A percentile compares a stretch with the other conserved stretches of the same genome.
These are phyloP conservation scores for Obelidium mucronatum DNA, from an alignment of 192 early-diverging fungal species.

Conservation along the genomic window DNA sequence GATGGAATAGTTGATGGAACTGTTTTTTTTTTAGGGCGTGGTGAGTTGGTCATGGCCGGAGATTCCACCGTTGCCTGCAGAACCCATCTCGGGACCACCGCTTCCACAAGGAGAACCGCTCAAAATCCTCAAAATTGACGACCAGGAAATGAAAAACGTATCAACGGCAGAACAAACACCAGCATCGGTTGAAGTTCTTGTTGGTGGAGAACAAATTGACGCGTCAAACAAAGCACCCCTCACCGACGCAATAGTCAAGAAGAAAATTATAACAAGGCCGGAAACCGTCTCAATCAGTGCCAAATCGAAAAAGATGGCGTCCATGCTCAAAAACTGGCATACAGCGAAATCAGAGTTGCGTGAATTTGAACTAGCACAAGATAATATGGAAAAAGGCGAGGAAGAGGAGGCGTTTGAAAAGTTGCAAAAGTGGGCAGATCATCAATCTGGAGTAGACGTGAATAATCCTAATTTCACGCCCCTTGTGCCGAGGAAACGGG, in stretches of 20 bases:
- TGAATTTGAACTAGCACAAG: not conserved
- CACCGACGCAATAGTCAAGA: not conserved
- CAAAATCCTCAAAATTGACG: not conserved
- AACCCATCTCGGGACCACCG: not conserved
- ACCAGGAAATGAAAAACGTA: no score
- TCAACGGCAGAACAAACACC: no score
- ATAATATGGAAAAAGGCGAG: not conserved
- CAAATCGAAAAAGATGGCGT: conserved; percentile 13
- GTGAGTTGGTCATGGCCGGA: conserved; percentile 38
- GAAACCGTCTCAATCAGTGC: conserved; percentile 29
- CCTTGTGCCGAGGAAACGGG: no score
- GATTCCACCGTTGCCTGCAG: conserved; percentile 13
- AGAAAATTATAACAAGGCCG: not conserved
- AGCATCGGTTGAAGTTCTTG: no score
- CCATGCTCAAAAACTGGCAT: conserved; percentile 31
- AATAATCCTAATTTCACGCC: conserved; percentile 32
- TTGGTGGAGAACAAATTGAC: no score
- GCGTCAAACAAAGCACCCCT: no score
- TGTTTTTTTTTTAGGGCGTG: no score
- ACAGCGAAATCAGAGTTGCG: conserved; percentile 19
- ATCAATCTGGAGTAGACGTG: not conserved
- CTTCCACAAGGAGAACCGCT: not conserved
- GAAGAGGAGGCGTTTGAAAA: not conserved
- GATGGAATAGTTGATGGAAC: no score
- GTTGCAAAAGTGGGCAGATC: conserved; percentile 20